Evolutionary conservation across 108 stramenopile genomes (phyloP), one percentile per base, ranked within the genome.

Genomic region (Cylindrotheca closterium): DNA sequence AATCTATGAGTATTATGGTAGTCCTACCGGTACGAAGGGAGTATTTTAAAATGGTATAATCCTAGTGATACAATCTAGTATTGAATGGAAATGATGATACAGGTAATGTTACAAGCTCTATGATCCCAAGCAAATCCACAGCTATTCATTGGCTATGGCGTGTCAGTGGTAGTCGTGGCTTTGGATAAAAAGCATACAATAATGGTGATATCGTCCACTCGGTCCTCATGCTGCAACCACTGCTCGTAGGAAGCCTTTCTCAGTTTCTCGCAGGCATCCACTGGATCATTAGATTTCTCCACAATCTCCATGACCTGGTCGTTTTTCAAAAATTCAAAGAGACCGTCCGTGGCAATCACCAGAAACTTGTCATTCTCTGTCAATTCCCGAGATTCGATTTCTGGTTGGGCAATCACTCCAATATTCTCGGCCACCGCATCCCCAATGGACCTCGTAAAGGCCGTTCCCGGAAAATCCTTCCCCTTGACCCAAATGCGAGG

Each of bases 271-370:
- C 94, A 94, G 3, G 98, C 98, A 30, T 92, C 85, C 27, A 96
- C 51, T 22, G 98, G 97, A 65, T 95, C 84, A 32, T 55, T 50
- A 37, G 74, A 78, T 19, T 79, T 60, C 8, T 60, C 67, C 53
- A 88, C 88, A 50, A 92, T 77, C 55, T 91, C 89, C 47, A 92
- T 85, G 3, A 91, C 87, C 47, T 73, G 63, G 65, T 91, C 84
- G 58, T 91, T 96, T 26, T 93, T 94, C 12, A 97, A 58, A 62
- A 97, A 98, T 71, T 97, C 96, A 71, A 98, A 98, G n/a, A 98
- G 89, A 22, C 96, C 98, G 73, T 98, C 97, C 18, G 83, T 81
- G 1, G 96, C 98, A 29, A 97, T 71, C n/a, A 98, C 85, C 32
- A 98, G 60, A 42, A 86, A 89, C 31, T 85, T 79, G 65, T 98